Percentiles rank a stretch among this genome's conserved stretches.
These are phyloP conservation scores for Schizonepeta tenuifolia DNA, from an alignment of 257 asterid species.

Conservation along the genomic window DNA sequence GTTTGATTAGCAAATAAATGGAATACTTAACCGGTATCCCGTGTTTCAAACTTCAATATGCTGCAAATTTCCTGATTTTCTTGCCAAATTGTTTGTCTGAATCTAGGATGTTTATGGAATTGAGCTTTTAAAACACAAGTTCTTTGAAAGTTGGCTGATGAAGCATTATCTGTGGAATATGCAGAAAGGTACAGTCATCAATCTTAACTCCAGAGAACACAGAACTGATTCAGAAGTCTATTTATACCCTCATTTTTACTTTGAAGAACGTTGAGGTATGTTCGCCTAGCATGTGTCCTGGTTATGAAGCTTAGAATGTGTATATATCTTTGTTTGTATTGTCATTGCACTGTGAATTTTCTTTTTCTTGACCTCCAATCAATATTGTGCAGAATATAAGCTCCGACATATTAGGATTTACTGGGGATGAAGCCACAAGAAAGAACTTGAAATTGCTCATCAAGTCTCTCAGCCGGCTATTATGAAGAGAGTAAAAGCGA, in stretches of 20 bases:
- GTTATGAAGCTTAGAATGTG: conserved; percentile 18
- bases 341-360: not conserved
- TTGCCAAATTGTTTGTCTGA: conserved; percentile 19
- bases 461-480: conserved; percentile 86
- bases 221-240: conserved; percentile 81
- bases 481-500: conserved; percentile 43
- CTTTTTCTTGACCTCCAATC: conserved; percentile 9
- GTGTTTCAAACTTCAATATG: conserved; percentile 6
- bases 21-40: not conserved
- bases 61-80: not conserved
- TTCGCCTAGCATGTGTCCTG: not conserved
- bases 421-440: conserved; percentile 93
- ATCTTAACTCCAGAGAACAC: conserved; percentile 93
- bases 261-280: conserved; percentile 89
- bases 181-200: conserved; percentile 80
- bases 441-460: conserved; percentile 81
- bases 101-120: conserved; percentile 17
- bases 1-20: not conserved
- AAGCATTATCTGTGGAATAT: conserved; percentile 29
- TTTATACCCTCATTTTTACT: conserved; percentile 84
- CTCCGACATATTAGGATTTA: conserved; percentile 82
- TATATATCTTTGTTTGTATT: conserved; percentile 19
- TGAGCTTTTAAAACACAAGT: conserved; percentile 20
- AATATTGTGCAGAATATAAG: conserved; percentile 72
- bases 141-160: conserved; percentile 30